Evolutionary conservation across 2,329 filamentous ascomycete genomes (phyloP), one percentile per base, ranked within the genome.

Genomic region (Claviceps maximensis): DNA sequence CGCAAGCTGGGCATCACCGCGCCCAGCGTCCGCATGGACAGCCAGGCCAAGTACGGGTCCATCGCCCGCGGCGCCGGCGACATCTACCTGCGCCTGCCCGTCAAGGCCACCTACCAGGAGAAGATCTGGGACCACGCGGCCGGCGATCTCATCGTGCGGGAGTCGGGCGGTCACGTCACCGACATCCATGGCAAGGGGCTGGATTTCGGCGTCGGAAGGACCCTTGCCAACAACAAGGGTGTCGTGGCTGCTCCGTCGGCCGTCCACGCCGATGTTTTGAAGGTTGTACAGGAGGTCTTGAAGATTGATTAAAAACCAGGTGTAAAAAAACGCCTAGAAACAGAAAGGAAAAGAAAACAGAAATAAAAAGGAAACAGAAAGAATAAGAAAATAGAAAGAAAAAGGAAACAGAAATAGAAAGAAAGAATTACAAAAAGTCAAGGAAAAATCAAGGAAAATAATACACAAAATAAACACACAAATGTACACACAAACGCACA

Each of bases 111-210:
- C 52, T 98, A 98, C 72, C 83, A 95, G 68, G 93, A 98, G 77
- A 98, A 98, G 80, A 98, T 98, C 60, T 98, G 93, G 93, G 93
- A 98, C 66, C 93, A 98, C 68, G 93, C 93, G 19, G 93, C 91
- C 13, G 93, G 93, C 42, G 90, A 95, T 63, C 72, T 98, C 55
- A 90, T 98, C 59, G 93, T 97, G 42, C 79, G 90, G 54, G 94
- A 98, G 71, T 89, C 93, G 2, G 93, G 93, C 50, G 94, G 93
- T 49, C 76, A 86, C 63, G 91, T 98, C 52, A 94, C 89, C 1
- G 94, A 98, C 69, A 85, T 89, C 42, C 77, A 85, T 56, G 93
- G 94, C 61, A 87, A 87, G 65, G 77, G 82, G 56, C 75, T 98
- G 54, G 86, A 98, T 69, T 98, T 98, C 69, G 81, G 82, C 62